These are phyloP conservation scores for Carex littledalei DNA, from an alignment of 176 grass and related monocot species.

Conservation along the genomic window DNA sequence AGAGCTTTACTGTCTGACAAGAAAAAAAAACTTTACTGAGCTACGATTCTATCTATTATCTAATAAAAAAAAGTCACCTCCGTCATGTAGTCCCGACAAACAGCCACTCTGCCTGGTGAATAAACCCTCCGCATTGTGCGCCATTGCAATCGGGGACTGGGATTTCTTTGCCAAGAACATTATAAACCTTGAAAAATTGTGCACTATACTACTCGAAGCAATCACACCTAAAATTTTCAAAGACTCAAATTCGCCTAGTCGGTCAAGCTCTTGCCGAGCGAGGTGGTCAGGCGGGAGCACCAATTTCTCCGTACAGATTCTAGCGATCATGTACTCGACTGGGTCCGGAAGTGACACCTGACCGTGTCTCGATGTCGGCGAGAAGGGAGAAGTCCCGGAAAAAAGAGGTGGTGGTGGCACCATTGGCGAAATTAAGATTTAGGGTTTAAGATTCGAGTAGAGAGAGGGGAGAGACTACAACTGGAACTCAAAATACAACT, in stretches of 20 bases:
- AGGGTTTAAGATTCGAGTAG: background rate
- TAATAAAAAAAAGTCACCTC: background rate
- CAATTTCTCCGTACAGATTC: background rate
- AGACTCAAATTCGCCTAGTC: background rate
- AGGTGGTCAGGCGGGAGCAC: background rate
- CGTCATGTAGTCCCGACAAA: background rate
- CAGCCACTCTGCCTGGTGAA: background rate
- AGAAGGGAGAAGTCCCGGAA: background rate
- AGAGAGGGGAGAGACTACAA: too few relatives aligned
- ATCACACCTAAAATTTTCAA: background rate
- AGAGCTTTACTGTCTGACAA: background rate
- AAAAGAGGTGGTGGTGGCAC: background rate
- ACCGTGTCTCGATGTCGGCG: background rate
- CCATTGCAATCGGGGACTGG: background rate
- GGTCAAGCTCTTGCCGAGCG: background rate
- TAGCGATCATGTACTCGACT: background rate
- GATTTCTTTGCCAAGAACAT: slow-evolving; percentile 6
- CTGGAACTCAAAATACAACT: background rate
- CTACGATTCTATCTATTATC: background rate
- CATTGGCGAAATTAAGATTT: slow-evolving; percentile 5
- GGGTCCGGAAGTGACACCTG: background rate
- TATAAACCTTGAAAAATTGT: background rate
- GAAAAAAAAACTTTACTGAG: background rate
- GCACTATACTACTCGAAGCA: background rate
- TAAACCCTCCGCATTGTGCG: background rate